Base-by-base conservation (phyloP, 495 filamentous ascomycete genomes). In the Neurospora cerealis region DNA sequence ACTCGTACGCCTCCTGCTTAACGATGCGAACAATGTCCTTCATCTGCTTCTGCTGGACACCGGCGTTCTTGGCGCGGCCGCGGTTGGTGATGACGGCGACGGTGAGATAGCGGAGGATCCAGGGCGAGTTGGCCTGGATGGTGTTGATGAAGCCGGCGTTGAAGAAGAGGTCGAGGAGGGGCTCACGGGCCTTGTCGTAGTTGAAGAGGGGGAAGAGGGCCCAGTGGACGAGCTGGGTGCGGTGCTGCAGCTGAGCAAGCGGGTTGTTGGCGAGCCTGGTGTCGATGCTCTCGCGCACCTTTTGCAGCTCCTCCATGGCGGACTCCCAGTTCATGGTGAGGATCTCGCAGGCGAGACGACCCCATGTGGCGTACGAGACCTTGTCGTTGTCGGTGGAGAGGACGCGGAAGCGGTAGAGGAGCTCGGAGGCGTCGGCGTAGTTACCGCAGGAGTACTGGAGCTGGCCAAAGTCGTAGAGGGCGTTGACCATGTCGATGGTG, bases 151-250 rank as follows among this genome's bases (percentile, higher is more conserved):
- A 99, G 76, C 91, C 86, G 71, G 94, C 91, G 77, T 91, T 96
- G 89, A 98, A 98, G 88, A 98, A 95, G 75, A 98, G 89, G 76
- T 99, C 96, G 83, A 94, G 93, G 77, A 98, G 88, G 76, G 87
- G 88, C 76, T 99, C 96, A 75, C 94, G 92, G 72, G 95, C 93
- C 76, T 92, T 88, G 80, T 97, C 95, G 84, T 95, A 90, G 88
- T 98, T 97, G 89, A 98, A 99, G 87, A 97, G 95, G 72, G 96
- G 96, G 89, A 98, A 99, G 73, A 99, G 89, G 54, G 92, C 90
- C 96, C 96, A 99, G 91, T 98, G 96, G 80, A 97, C 92, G 77
- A 99, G 88, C 93, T 95, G 96, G 39, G 94, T 95, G 74, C 96
- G 93, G 86, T 97, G 94, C 79, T 93, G 89, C 38, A 99, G 91